A percentile compares a stretch with the other conserved stretches of the same genome.
Conservation (phyloP, 2,329 filamentous ascomycete genomes). For the Fusarium sp. region DNA sequence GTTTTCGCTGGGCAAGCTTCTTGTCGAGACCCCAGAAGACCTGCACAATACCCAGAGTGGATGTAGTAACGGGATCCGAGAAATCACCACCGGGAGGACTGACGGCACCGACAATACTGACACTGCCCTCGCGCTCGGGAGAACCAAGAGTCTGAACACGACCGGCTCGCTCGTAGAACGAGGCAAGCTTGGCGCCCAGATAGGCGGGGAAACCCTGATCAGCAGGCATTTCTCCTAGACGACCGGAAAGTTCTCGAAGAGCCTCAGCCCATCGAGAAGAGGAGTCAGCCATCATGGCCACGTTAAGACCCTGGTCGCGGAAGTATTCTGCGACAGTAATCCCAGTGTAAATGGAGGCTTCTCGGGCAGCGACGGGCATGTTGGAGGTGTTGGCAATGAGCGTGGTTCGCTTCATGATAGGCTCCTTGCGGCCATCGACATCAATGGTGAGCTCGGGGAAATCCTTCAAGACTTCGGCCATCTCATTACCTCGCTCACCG, state of each 20-base stretch:
- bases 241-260: conserved; percentile 97
- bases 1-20: conserved; percentile 98
- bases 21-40: conserved; percentile 99
- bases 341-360: conserved; percentile 98
- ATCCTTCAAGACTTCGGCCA: conserved; percentile 99
- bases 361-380: conserved; percentile 98
- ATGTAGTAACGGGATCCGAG: conserved; percentile 95
- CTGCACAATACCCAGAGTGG: conserved; percentile 96
- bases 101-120: conserved; percentile 97
- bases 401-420: conserved; percentile 99
- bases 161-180: conserved; percentile 98
- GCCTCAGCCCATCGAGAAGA: conserved; percentile 98
- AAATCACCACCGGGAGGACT: conserved; percentile 98
- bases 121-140: conserved; percentile 88
- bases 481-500: conserved; percentile 97
- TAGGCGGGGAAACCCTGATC: conserved; percentile 99
- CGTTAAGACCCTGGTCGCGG: conserved; percentile 94
- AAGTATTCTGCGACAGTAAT: conserved; percentile 98
- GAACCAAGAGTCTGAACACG: conserved; percentile 87
- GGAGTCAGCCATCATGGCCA: conserved; percentile 99
- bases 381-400: conserved; percentile 99
- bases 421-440: conserved; percentile 92
- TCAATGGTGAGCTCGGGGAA: conserved; percentile 98
- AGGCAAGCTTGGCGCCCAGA: conserved; percentile 94
- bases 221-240: conserved; percentile 99